Conservation (phyloP, 441 rosid genomes). For the Gossypium davidsonii region DNA sequence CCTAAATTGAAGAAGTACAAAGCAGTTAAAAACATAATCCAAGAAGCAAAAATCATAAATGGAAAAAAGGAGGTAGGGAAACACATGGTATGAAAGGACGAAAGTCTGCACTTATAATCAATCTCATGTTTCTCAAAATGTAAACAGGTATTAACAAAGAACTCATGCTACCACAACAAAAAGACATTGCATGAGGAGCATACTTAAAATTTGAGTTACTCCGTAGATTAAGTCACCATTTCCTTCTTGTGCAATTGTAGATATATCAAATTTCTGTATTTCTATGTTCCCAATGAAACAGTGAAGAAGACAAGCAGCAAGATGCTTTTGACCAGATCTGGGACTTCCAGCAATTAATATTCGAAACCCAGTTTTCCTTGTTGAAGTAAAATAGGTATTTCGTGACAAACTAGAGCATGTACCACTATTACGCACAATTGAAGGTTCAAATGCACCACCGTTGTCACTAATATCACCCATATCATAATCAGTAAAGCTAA, state of each 20-base stretch:
- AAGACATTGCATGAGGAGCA: conserved; percentile 19
- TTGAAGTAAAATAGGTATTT: conserved; percentile 34
- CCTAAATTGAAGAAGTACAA: neutral
- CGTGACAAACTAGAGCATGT: conserved; percentile 23
- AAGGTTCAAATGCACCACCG: conserved; percentile 25
- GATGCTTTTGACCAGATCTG: conserved; percentile 86
- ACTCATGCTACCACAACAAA: neutral
- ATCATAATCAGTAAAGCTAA: conserved; percentile 35
- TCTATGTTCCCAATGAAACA: conserved; percentile 76
- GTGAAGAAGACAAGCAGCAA: conserved; percentile 87
- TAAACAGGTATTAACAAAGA: neutral
- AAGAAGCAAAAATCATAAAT: neutral
- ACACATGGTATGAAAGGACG: neutral
- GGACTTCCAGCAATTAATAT: conserved; percentile 73
- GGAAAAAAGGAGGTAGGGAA: neutral
- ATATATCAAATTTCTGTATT: conserved; percentile 87
- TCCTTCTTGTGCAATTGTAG: conserved; percentile 91
- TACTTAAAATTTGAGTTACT: conserved; percentile 75
- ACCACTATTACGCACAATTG: conserved; percentile 24
- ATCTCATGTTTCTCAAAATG: neutral
- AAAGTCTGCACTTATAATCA: neutral
- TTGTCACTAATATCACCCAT: conserved; percentile 27
- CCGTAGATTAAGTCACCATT: conserved; percentile 85
- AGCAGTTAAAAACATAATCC: neutral
- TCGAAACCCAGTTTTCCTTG: conserved; percentile 60